Evolutionary conservation across 768 basidiomycete genomes (phyloP).

Genomic region (Pisolithus microcarpus): DNA sequence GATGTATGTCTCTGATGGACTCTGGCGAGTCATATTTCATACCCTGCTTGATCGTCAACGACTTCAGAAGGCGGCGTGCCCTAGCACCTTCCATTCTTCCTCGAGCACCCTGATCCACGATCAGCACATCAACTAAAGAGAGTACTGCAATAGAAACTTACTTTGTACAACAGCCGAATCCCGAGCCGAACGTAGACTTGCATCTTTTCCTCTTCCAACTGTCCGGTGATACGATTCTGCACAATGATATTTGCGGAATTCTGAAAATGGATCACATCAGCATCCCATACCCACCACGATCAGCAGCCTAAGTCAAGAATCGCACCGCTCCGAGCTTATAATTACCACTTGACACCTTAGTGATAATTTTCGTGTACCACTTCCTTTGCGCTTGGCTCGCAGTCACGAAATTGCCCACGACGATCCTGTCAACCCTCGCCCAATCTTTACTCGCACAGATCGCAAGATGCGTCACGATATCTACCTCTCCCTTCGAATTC

Average conservation of each 20-base stretch:
- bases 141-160: constrained; percentile 13
- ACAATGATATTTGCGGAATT: constrained; percentile 99
- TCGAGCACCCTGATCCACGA: constrained; percentile 55
- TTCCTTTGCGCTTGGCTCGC: constrained; percentile 94
- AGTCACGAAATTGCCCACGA: constrained; percentile 93
- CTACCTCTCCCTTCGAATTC: constrained; percentile 81
- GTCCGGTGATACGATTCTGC: constrained; percentile 86
- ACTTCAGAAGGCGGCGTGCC: constrained; percentile 82
- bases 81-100: constrained; percentile 81
- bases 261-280: constrained; percentile 28
- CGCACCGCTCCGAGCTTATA: constrained; percentile 86
- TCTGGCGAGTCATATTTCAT: constrained; percentile 84
- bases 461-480: constrained; percentile 95
- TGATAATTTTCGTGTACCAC: constrained; percentile 88
- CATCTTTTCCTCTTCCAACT: constrained; percentile 98
- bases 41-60: constrained; percentile 89
- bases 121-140: constrained; percentile 1
- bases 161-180: constrained; percentile 88
- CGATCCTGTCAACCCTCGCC: constrained; percentile 79
- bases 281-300: not conserved
- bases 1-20: constrained; percentile 75
- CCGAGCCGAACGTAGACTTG: constrained; percentile 89
- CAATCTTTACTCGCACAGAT: constrained; percentile 93
- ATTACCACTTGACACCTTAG: constrained; percentile 78
- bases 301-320: constrained; percentile 11